Conservation (phyloP, 2,329 filamentous ascomycete species). For the Allantophomopsis cytisporea region DNA sequence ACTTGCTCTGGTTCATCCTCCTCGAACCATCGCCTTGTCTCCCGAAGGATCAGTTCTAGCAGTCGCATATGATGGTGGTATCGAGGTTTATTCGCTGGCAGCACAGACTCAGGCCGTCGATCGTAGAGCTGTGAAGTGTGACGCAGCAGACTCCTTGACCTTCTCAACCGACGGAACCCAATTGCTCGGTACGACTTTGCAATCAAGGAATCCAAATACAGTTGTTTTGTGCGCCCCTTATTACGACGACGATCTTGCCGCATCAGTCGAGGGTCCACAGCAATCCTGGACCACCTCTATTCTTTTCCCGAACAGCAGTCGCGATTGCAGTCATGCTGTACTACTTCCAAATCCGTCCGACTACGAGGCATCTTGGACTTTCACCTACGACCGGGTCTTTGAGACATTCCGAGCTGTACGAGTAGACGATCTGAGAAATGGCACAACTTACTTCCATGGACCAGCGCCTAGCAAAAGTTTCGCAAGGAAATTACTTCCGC, state of each 20-base stretch:
- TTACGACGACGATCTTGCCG: conserved; percentile 56
- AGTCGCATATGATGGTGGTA: conserved; percentile 75
- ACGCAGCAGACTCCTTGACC: conserved; percentile 57
- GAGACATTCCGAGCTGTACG: conserved; percentile 68
- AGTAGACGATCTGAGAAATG: conserved; percentile 61
- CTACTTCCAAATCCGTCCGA: conserved; percentile 32
- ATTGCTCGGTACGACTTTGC: conserved; percentile 60
- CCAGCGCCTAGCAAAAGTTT: conserved; percentile 39
- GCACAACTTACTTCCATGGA: conserved; percentile 68
- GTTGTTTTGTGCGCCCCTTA: conserved; percentile 71
- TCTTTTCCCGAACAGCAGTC: conserved; percentile 68
- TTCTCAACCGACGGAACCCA: conserved; percentile 72
- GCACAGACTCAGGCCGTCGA: conserved; percentile 50
- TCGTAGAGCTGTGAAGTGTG: conserved; percentile 65
- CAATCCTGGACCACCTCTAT: conserved; percentile 79
- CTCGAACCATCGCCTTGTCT: conserved; percentile 66
- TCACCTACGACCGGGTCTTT: conserved; percentile 65
- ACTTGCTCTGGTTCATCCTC: conserved; percentile 65
- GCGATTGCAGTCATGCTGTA: conserved; percentile 65
- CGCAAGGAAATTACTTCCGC: conserved; percentile 49
- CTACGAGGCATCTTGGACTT: conserved; percentile 61
- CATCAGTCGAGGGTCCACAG: conserved; percentile 54
- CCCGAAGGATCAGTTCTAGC: conserved; percentile 73
- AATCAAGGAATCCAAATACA: conserved; percentile 50
- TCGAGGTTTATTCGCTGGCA: conserved; percentile 70